Conservation (phyloP, 306 rosid genomes). For the Citrullus amarus region DNA sequence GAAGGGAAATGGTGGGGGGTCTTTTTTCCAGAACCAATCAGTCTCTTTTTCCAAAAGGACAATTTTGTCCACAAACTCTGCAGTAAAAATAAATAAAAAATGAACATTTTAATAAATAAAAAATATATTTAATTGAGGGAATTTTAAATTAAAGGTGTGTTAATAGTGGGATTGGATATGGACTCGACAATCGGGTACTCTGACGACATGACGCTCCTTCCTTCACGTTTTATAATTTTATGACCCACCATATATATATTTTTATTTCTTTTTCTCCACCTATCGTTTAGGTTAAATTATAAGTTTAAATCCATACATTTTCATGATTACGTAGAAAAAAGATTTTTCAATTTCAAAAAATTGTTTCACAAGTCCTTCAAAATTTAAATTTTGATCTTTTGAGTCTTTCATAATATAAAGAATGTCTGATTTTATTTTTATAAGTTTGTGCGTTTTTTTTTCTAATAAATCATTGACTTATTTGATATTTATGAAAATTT, state of each 20-base stretch:
- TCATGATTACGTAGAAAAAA: no score
- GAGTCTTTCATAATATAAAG: no score
- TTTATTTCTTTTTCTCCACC: no score
- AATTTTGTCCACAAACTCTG: background rate
- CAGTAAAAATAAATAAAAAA: background rate
- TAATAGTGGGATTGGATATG: constrained; percentile 10
- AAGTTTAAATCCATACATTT: no score
- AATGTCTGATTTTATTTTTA: no score
- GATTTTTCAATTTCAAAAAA: no score
- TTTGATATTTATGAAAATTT: no score
- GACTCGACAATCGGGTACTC: constrained; percentile 7
- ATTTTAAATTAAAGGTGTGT: constrained; percentile 4
- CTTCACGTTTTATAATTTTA: background rate
- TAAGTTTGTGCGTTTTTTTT: no score
- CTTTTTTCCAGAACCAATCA: background rate
- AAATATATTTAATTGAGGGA: background rate
- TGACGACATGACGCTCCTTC: constrained; percentile 11
- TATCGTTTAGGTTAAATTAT: no score
- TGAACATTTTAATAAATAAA: background rate
- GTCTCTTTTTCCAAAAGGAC: background rate
- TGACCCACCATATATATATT: background rate
- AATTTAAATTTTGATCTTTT: no score
- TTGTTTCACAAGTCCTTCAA: no score
- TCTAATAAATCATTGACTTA: no score
- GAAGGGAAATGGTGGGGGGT: background rate